Base-by-base conservation (phyloP, 352 stramenopile genomes). In the Phytophthora pseudosyringae region DNA sequence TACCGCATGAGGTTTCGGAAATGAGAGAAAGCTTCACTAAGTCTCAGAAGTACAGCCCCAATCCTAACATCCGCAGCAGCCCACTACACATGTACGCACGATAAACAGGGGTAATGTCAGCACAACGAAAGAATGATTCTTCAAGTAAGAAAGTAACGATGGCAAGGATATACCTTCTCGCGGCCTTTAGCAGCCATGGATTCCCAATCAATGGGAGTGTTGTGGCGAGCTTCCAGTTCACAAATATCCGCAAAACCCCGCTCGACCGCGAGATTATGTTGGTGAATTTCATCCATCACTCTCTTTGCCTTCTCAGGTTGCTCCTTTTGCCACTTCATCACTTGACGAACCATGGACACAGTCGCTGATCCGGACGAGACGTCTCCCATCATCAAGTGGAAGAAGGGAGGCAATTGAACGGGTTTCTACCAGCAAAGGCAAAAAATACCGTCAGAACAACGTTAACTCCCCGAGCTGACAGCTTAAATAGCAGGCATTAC, bases 371-470 rank as follows among this genome's bases (percentile, higher is more conserved):
- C 97, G 13, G 94, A 96, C 15, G 89, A 96, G 11, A 99, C 92
- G 73, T 99, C 97, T 29, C 96, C 97, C 86, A 99, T 97, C 39
- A 99, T 69, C 56, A 99, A 71, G 54, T 96, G 76, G 21, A 98
- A 83, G 29, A 76, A 77, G 21, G 69, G 49, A 38, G 95, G 93
- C 12, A 95, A 43, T 36, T 43, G 57, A 50, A 93, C 89, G 4
- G 69, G 65, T 68, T 72, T 80, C 86, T 95, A 59, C 8, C 26
- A 31, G 5, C 50, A 61, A 33, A 31, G 31, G 10, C 2, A 49
- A 31, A 52, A 53, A n/a, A 39, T 32, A 28, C 9, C 45, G n/a
- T 63, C 33, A 67, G 16, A 44, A 60, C 18, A 39, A 13, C 29
- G 18, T 15, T 21, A n/a, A 29, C 10, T 8, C 6, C n/a, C 40